phyloP scores from a whole-genome alignment of 1,284 basidiomycete species.

The Rhodotorula sp. region DNA sequence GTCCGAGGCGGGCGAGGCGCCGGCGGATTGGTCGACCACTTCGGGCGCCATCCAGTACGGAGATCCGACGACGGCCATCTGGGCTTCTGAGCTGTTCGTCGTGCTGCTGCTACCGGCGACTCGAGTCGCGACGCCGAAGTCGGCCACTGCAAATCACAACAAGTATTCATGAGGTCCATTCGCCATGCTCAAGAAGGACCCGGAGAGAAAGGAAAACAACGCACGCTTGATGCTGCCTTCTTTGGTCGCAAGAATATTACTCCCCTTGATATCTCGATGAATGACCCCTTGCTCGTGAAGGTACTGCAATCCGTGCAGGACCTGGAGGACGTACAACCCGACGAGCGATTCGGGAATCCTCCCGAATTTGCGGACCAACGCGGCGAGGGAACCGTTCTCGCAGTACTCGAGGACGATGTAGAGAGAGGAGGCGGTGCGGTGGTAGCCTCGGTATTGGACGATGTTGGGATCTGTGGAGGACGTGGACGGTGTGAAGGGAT shows the following conservation, averaged over 20 bases:
- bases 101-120: constrained; percentile 52
- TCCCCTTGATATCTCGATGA: constrained; percentile 97
- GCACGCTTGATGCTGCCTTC: constrained; percentile 83
- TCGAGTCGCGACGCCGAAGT: constrained; percentile 47
- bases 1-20: constrained; percentile 93
- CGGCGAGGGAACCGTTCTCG: constrained; percentile 94
- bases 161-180: too few relatives aligned
- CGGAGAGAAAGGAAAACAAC: constrained; percentile 46
- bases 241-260: constrained; percentile 97
- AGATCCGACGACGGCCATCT: constrained; percentile 89
- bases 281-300: constrained; percentile 97
- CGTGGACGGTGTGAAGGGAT: too few relatives aligned
- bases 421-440: constrained; percentile 87
- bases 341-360: constrained; percentile 97
- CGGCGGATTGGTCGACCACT: constrained; percentile 87
- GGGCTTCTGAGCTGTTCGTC: constrained; percentile 54
- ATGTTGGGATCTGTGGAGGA: constrained; percentile 68
- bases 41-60: constrained; percentile 99
- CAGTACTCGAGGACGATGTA: constrained; percentile 99
- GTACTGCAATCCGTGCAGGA: constrained; percentile 85
- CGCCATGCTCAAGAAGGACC: too few relatives aligned
- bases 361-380: constrained; percentile 93
- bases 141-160: constrained; percentile 57
- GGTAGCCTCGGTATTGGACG: constrained; percentile 98
- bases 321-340: constrained; percentile 90